Percentiles rank a stretch among this genome's conserved stretches.
These are phyloP conservation scores for Phytophthora colocasiae DNA, from an alignment of 352 stramenopile species.

Conservation along the genomic window DNA sequence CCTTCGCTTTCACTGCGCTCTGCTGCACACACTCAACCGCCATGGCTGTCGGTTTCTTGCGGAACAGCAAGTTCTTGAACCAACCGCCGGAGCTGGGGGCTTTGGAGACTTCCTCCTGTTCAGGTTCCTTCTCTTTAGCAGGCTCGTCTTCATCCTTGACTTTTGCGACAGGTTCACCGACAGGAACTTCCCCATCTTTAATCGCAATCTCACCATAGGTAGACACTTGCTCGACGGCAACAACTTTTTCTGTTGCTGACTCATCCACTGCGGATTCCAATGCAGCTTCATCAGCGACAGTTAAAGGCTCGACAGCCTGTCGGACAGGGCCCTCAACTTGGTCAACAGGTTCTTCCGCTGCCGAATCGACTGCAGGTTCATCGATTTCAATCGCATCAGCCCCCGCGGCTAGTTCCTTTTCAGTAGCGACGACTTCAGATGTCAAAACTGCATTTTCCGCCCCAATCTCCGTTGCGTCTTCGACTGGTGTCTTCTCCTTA, in stretches of 20 bases:
- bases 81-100: constrained; percentile 12
- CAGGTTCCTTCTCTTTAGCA: neutral
- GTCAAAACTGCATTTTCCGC: too few relatives aligned
- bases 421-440: too few relatives aligned
- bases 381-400: too few relatives aligned
- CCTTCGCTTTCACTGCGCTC: neutral
- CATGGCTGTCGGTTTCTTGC: constrained; percentile 21
- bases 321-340: too few relatives aligned
- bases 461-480: too few relatives aligned
- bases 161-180: too few relatives aligned
- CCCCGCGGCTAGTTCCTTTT: too few relatives aligned
- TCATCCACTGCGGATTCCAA: neutral
- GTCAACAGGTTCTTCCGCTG: too few relatives aligned
- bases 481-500: neutral
- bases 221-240: neutral
- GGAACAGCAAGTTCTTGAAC: constrained; percentile 33
- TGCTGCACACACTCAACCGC: neutral
- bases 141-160: neutral
- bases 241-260: neutral
- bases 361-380: too few relatives aligned
- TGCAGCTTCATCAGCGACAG: too few relatives aligned
- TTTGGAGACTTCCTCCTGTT: constrained; percentile 1
- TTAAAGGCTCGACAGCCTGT: too few relatives aligned
- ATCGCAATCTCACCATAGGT: constrained; percentile 2
- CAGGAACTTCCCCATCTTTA: constrained; percentile 3